These are phyloP conservation scores for Aureobasidium lini DNA, from an alignment of 2,329 filamentous ascomycete species.

Conservation along the genomic window DNA sequence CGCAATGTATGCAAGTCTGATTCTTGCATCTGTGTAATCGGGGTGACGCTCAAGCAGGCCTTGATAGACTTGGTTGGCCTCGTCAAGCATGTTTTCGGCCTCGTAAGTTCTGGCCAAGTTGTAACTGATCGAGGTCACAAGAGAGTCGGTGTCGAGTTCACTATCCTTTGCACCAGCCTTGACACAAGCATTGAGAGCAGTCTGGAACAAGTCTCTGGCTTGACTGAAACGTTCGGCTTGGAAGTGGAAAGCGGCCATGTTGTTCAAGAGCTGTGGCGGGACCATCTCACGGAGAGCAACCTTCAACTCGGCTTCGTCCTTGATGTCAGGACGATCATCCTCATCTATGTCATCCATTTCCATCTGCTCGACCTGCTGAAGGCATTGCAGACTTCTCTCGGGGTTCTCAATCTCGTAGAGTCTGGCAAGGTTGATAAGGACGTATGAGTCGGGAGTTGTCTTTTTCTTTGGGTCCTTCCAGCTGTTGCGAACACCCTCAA, in stretches of 20 bases:
- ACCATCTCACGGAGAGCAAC: conserved; percentile 65
- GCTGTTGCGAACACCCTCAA: conserved; percentile 75
- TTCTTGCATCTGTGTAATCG: conserved; percentile 87
- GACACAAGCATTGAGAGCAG: conserved; percentile 81
- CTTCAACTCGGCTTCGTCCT: conserved; percentile 28
- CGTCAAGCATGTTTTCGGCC: conserved; percentile 67
- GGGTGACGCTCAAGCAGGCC: conserved; percentile 71
- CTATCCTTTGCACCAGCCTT: conserved; percentile 65
- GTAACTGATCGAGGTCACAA: conserved; percentile 94
- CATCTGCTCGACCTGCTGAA: conserved; percentile 85
- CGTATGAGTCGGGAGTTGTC: conserved; percentile 70
- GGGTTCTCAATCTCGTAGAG: conserved; percentile 81
- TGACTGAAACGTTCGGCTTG: conserved; percentile 73
- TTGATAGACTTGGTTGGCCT: conserved; percentile 84
- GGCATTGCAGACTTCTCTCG: conserved; percentile 84
- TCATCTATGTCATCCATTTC: conserved; percentile 72
- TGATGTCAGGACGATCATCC: conserved; percentile 52
- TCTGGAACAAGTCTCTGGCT: conserved; percentile 83
- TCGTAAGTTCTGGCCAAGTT: conserved; percentile 93
- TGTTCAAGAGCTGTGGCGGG: conserved; percentile 88
- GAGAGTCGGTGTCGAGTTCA: conserved; percentile 74
- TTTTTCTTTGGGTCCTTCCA: conserved; percentile 95
- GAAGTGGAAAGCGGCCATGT: conserved; percentile 93
- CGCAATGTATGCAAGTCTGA: conserved; percentile 83
- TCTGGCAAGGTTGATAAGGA: conserved; percentile 83